A percentile compares a stretch with the other conserved stretches of the same genome.
Conservation (phyloP, 169 alveolate species). For the Eimeria tenella region DNA sequence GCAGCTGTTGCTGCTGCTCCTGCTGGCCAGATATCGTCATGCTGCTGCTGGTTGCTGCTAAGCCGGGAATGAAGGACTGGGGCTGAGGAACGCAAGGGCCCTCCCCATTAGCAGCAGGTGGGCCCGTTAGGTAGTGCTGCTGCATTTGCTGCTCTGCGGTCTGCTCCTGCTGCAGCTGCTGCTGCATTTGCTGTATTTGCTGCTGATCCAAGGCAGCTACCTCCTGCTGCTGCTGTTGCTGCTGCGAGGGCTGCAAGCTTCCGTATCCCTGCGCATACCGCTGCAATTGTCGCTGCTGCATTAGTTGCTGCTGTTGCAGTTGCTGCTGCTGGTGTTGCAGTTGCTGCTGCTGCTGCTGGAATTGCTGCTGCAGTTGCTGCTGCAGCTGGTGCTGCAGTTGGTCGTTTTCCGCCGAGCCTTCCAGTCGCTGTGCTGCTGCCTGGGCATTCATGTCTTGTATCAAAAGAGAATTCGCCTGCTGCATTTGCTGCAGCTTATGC, state of each 20-base stretch:
- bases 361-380: neutral
- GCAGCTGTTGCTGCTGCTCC: constrained; percentile 10
- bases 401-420: neutral
- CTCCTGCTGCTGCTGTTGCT: constrained; percentile 8
- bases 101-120: neutral
- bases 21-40: neutral
- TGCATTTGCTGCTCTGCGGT: neutral
- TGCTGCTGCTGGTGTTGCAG: constrained; percentile 5
- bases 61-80: neutral
- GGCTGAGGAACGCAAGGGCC: neutral
- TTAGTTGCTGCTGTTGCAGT: neutral
- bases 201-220: neutral
- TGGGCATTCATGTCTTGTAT: too few relatives aligned
- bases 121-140: neutral
- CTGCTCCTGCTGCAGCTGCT: constrained; percentile 5
- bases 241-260: neutral
- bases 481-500: neutral
- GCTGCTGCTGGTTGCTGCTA: neutral
- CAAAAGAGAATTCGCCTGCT: neutral
- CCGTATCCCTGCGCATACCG: neutral
- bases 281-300: neutral
- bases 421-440: too few relatives aligned
- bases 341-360: neutral
- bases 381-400: neutral
- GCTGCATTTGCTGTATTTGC: neutral